These are phyloP conservation scores for Warburgia ugandensis DNA, from an alignment of 164 flowering plant genomes.

Conservation along the genomic window DNA sequence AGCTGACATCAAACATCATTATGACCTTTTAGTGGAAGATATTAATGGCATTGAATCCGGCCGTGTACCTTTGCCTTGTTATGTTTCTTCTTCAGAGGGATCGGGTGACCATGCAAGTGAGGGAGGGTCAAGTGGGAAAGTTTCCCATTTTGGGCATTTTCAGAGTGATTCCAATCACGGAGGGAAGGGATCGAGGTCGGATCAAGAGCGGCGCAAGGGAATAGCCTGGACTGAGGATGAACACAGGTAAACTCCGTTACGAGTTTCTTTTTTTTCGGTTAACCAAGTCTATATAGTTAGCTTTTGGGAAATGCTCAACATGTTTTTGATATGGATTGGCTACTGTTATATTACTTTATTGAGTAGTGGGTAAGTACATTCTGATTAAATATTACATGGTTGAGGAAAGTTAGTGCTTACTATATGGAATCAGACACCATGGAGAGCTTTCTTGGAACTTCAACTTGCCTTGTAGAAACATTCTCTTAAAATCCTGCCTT, in stretches of 20 bases:
- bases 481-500: neutral
- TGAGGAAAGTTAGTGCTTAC: conserved; percentile 1
- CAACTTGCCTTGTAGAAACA: neutral
- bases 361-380: conserved; percentile 13
- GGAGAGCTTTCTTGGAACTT: conserved; percentile 3
- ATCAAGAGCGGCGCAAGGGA: conserved; percentile 93
- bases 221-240: conserved; percentile 98
- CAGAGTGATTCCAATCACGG: conserved; percentile 50
- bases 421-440: neutral
- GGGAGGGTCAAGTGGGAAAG: conserved; percentile 53
- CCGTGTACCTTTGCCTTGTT: conserved; percentile 59
- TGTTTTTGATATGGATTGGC: conserved; percentile 8
- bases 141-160: conserved; percentile 30
- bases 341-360: conserved; percentile 21
- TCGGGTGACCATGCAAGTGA: conserved; percentile 43
- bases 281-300: neutral
- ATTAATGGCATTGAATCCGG: conserved; percentile 70
- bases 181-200: conserved; percentile 59
- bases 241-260: conserved; percentile 57
- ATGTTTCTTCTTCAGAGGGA: conserved; percentile 55
- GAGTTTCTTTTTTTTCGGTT: neutral
- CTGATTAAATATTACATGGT: conserved; percentile 10
- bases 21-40: conserved; percentile 73
- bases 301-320: conserved; percentile 4
- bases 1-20: conserved; percentile 71